Base-by-base conservation (phyloP, 2,329 filamentous ascomycete genomes). In the Cercospora nicotianae region DNA sequence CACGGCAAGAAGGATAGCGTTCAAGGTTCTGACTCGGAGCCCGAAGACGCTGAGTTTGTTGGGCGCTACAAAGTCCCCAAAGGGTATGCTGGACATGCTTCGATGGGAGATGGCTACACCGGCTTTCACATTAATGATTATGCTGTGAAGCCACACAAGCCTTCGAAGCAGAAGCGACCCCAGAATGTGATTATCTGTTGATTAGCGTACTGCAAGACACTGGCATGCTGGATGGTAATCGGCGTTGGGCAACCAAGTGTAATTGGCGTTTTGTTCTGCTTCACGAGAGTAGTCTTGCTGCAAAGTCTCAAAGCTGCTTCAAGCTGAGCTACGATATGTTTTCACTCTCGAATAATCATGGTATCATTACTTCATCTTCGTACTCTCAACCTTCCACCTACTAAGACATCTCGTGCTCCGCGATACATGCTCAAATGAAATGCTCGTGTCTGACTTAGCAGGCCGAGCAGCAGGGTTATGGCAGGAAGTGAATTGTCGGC, bases 171-270 rank as follows among this genome's bases (percentile, higher is more conserved):
- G 53, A 64, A 65, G 57, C 64, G 64, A 20, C 64, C 64, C 3
- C 30, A 65, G 64, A 65, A 65, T 55, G 64, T 65, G 23, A 65
- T 65, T 7, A 65, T 65, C 28, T 65, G 64, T 58, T 65, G 18
- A 65, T 53, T n/a, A 53, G 48, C 23, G 55, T 59, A 59, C 55
- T 58, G 26, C 16, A 13, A 10, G 28, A 58, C 13, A 53, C 3
- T 23, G 18, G 42, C 13, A 26, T 53, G 20, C 23, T 23, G 48
- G 18, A 18, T 20, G 48, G 20, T 16, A n/a, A 53, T 53, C 4
- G 48, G 48, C 48, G 48, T 36, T 59, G 28, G 12, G 3, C 13
- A 18, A 12, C 8, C 28, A n/a, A 59, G 5, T 20, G 55, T 31
- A 8, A 18, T 59, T 59, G 30, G 30, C 55, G 30, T 28, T 59